Evolutionary conservation across 2,329 filamentous ascomycete genomes (phyloP).

Genomic region (Colletotrichum sp.): DNA sequence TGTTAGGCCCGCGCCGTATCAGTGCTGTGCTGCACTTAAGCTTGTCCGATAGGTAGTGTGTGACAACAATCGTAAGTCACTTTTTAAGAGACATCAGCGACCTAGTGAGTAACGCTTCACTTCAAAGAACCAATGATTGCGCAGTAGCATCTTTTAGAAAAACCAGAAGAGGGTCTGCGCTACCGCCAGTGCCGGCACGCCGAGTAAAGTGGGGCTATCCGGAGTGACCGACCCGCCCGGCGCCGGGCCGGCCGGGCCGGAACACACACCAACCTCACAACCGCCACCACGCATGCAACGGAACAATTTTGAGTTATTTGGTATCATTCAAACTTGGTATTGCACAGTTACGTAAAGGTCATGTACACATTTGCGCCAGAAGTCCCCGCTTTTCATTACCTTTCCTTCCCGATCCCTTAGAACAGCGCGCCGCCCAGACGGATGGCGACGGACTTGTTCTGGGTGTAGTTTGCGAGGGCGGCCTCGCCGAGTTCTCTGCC

Average conservation of each 20-base stretch:
- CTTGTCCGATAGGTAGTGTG: too few species aligned
- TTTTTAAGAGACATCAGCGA: too few species aligned
- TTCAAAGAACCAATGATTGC: too few species aligned
- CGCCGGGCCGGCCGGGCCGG: not conserved
- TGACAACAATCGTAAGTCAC: too few species aligned
- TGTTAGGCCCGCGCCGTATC: too few species aligned
- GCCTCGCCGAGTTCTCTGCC: constrained; percentile 77
- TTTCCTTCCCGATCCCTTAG: constrained; percentile 25
- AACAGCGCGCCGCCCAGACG: constrained; percentile 50
- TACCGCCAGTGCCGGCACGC: not conserved
- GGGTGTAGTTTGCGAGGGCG: constrained; percentile 70
- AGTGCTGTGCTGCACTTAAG: too few species aligned
- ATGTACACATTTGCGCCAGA: constrained; percentile 21
- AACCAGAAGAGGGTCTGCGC: not conserved
- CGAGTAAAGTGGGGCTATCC: not conserved
- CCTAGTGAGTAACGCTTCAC: too few species aligned
- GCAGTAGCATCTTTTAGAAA: too few species aligned
- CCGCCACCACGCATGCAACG: not conserved
- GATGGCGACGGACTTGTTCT: constrained; percentile 71
- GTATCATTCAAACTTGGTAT: constrained; percentile 18
- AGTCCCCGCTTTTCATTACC: constrained; percentile 11
- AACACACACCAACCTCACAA: not conserved
- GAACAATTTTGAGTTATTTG: not conserved
- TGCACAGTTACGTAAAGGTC: constrained; percentile 17
- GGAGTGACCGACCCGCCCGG: not conserved